A percentile compares a stretch with the other conserved stretches of the same genome.
These are phyloP conservation scores for Protostelium mycophagum DNA, from an alignment of 78 protist species.

Conservation along the genomic window DNA sequence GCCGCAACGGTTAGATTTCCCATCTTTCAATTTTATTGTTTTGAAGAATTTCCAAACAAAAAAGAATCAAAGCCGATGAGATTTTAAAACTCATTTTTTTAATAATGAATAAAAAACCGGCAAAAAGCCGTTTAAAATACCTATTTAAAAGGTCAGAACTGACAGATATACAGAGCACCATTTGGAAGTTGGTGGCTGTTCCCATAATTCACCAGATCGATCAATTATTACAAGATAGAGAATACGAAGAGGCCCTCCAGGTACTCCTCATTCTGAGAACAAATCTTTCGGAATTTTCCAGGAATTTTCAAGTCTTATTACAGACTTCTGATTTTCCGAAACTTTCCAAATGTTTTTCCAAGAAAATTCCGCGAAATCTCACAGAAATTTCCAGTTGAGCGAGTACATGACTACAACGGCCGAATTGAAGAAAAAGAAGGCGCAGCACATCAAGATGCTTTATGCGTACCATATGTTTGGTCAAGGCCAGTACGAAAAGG, in stretches of 20 bases:
- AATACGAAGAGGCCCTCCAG: conserved; percentile 42
- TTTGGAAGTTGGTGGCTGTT: conserved; percentile 32
- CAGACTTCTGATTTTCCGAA: no score
- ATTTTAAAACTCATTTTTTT: no score
- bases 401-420: neutral
- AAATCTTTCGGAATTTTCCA: conserved; percentile 2
- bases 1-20: neutral
- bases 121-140: no score
- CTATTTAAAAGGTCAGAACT: no score
- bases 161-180: neutral
- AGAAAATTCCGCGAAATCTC: no score
- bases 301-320: no score
- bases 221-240: conserved; percentile 12
- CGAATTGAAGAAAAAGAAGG: conserved; percentile 13
- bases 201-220: conserved; percentile 42
- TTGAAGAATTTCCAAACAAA: neutral
- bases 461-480: conserved; percentile 40
- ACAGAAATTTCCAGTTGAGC: no score
- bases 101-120: no score
- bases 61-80: no score
- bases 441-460: conserved; percentile 18
- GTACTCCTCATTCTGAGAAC: conserved; percentile 3
- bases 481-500: conserved; percentile 39
- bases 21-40: neutral
- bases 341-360: no score